Evolutionary conservation across 495 filamentous ascomycete species (phyloP), one percentile per base, ranked within the genome.

Genomic region (Clavariopsis aquatica): DNA sequence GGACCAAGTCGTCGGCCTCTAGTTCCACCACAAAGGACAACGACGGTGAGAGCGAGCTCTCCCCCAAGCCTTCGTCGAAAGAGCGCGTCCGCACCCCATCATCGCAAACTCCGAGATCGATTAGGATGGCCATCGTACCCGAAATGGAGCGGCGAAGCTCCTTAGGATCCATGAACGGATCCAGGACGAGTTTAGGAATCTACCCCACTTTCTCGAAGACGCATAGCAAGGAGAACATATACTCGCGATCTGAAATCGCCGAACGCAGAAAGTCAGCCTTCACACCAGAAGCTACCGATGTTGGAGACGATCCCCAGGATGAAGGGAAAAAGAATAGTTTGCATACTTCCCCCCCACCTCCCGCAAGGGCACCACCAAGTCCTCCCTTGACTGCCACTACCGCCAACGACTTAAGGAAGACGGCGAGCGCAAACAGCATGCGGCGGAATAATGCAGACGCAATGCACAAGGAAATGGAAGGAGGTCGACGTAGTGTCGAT

Each of bases 141-240:
- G 77, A 79, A 66, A 71, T 77, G 74, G 75, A 78, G 34, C 70
- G 77, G 5, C 69, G 75, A 1, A 53, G 65, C 5, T 70, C 71
- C 4, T 20, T 68, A 34, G 57, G 51, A 24, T 76, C 73, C 36
- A 63, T 63, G 24, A 69, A 63, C 55, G 66, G 24, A n/a, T 69
- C 71, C 55, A 82, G 79, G 69, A 80, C 83, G 64, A 91, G 83
- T 78, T 74, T 89, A 23, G 38, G 38, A 43, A 87, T 91, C 13
- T 97, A 97, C 72, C 92, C 93, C 4, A 82, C 79, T 19, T 94
- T 96, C 78, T 93, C 88, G 71, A 96, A 96, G 74, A 87, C 87
- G 36, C 89, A 95, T 73, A 94, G 90, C 82, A 93, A 91, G 73
- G 91, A 95, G 72, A 81, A 84, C 51, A 80, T 95, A 38, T 78